Percentiles rank a stretch among this genome's conserved stretches.
These are phyloP conservation scores for Hymenoscyphus linearis DNA, from an alignment of 2,329 filamentous ascomycete genomes.

Conservation along the genomic window DNA sequence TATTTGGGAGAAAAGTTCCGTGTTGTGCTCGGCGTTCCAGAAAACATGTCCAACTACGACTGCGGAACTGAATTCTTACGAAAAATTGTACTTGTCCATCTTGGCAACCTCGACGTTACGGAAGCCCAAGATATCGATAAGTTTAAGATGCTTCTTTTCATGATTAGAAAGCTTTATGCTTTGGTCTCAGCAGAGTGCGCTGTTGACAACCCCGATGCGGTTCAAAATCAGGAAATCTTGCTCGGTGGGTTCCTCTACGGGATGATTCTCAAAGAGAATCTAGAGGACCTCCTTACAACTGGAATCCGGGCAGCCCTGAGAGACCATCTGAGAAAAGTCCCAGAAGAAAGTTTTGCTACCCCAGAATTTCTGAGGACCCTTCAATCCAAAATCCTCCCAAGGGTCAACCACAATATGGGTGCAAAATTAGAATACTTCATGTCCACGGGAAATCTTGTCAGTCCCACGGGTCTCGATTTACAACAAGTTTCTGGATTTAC, in stretches of 20 bases:
- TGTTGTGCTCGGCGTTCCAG: conserved; percentile 76
- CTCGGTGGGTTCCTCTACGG: conserved; percentile 91
- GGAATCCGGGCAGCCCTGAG: conserved; percentile 47
- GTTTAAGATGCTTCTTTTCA: conserved; percentile 89
- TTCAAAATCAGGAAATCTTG: conserved; percentile 92
- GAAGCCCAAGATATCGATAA: conserved; percentile 85
- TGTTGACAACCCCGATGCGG: conserved; percentile 91
- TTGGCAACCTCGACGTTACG: conserved; percentile 80
- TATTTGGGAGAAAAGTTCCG: conserved; percentile 91
- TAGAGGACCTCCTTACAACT: conserved; percentile 77
- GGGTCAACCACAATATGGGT: conserved; percentile 84
- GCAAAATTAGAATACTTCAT: conserved; percentile 89
- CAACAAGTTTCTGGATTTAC: conserved; percentile 95
- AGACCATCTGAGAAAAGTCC: conserved; percentile 51
- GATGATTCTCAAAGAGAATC: conserved; percentile 89
- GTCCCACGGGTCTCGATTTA: conserved; percentile 85
- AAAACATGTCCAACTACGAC: conserved; percentile 81
- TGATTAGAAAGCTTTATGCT: conserved; percentile 92
- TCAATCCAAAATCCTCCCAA: conserved; percentile 67
- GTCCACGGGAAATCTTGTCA: conserved; percentile 89
- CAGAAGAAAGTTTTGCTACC: conserved; percentile 69
- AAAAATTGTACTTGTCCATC: conserved; percentile 84
- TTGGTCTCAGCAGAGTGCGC: conserved; percentile 89
- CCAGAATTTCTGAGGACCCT: conserved; percentile 77
- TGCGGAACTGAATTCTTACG: conserved; percentile 87